Conservation (phyloP, 1,284 basidiomycete species). For the Malassezia furfur region DNA sequence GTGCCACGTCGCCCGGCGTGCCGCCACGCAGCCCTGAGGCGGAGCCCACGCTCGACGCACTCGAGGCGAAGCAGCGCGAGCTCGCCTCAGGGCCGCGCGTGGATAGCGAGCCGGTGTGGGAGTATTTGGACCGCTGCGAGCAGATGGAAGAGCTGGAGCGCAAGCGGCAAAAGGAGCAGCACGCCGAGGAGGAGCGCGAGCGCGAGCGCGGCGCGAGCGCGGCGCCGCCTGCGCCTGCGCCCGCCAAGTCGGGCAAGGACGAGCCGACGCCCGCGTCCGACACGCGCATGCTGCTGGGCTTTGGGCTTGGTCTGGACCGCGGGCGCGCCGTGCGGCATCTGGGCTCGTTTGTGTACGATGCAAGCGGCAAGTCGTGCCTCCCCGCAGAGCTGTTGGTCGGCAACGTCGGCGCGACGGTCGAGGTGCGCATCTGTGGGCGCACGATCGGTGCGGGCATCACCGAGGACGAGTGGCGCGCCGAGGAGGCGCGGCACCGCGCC, state of each 20-base stretch:
- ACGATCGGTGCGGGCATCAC: slow-evolving; percentile 9
- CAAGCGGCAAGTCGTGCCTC: slow-evolving; percentile 26
- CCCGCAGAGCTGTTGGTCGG: slow-evolving; percentile 38
- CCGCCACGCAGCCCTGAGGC: not conserved
- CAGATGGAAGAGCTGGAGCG: slow-evolving; percentile 25
- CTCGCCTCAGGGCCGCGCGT: slow-evolving; percentile 36
- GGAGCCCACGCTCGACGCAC: not conserved
- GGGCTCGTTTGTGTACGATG: slow-evolving; percentile 40
- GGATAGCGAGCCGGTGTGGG: slow-evolving; percentile 44
- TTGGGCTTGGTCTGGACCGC: slow-evolving; percentile 32
- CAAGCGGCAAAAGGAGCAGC: slow-evolving; percentile 17
- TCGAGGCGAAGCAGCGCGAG: slow-evolving; percentile 19
- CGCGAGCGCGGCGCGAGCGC: not conserved
- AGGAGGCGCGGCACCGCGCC: not conserved
- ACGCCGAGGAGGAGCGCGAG: slow-evolving; percentile 12
- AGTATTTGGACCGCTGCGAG: slow-evolving; percentile 40
- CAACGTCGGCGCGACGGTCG: slow-evolving; percentile 43
- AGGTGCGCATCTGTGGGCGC: slow-evolving; percentile 41
- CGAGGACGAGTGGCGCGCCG: slow-evolving; percentile 11
- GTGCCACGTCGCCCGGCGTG: not conserved
- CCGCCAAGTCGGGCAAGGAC: not conserved
- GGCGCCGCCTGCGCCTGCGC: not conserved
- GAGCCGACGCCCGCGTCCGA: not conserved
- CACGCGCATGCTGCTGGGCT: slow-evolving; percentile 4
- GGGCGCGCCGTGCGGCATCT: slow-evolving; percentile 38